Evolutionary conservation across 2,329 filamentous ascomycete genomes (phyloP), one percentile per base, ranked within the genome.

Genomic region (Bipolaris gigantea): DNA sequence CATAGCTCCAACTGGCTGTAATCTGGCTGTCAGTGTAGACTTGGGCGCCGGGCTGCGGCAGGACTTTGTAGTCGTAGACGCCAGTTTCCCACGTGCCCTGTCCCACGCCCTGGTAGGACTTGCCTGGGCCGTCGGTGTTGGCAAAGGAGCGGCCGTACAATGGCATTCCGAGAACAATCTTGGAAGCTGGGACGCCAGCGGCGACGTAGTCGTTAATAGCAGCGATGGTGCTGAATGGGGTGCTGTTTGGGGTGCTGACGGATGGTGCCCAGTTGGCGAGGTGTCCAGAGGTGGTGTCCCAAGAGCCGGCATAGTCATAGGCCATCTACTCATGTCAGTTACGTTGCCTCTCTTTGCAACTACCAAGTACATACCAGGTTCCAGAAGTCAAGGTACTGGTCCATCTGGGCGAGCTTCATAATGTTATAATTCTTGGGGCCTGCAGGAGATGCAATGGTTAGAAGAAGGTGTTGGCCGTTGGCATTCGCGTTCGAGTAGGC

Each of bases 221-320:
- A 48, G 69, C 61, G 8, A 57, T 42, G 7, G 72, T 74, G 56
- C 67, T 73, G 54, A 69, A 74, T 2, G 70, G 72, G 1, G 73
- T 75, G 60, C 61, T 65, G 36, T 34, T 38, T 1, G 70, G 65
- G 53, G 71, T 70, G 36, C 16, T 50, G 3, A 56, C 43, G 2
- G 70, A 73, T 0, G 62, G 50, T 27, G 67, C 46, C 50, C 55
- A 66, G 59, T 73, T 74, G 9, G 72, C 71, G 27, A 70, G 56
- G 49, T 74, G 71, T 16, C 72, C 72, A 3, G 73, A 60, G 23
- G 60, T 59, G 4, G 61, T 43, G 57, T 73, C 70, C 71, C 72
- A 74, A 1, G 66, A 70, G 8, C 73, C 73, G 11, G 73, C 63
- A 55, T 86, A 95, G 75, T 96, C 91, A 75, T 96, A 96, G 1